Evolutionary conservation across 2,329 filamentous ascomycete species (phyloP).

Genomic region (Penicillium sp.): DNA sequence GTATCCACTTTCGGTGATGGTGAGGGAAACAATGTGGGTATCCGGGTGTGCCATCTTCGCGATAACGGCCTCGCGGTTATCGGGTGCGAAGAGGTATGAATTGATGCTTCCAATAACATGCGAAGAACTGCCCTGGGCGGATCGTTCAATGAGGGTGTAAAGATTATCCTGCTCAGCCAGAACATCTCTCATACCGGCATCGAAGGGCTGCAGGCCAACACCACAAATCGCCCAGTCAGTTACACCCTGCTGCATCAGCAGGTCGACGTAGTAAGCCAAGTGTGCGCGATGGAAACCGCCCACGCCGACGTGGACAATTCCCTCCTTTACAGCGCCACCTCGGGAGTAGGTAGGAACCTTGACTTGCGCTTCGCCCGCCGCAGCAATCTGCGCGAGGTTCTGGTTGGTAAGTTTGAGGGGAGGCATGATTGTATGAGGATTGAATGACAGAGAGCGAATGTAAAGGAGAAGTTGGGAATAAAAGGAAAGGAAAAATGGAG

Average conservation of each 20-base stretch:
- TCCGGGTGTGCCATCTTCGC: constrained; percentile 57
- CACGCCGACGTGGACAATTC: constrained; percentile 56
- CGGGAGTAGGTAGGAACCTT: constrained; percentile 49
- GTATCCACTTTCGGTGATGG: constrained; percentile 59
- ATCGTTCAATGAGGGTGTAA: constrained; percentile 58
- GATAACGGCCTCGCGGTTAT: constrained; percentile 53
- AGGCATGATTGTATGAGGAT: constrained; percentile 27
- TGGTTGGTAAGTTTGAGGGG: constrained; percentile 43
- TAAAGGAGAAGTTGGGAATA: constrained; percentile 1
- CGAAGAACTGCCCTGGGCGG: constrained; percentile 51
- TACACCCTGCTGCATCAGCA: constrained; percentile 48
- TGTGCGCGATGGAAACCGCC: constrained; percentile 58
- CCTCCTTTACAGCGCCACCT: constrained; percentile 49
- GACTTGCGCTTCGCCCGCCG: constrained; percentile 28
- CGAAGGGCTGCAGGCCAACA: constrained; percentile 53
- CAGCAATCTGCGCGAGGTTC: constrained; percentile 40
- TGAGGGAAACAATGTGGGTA: constrained; percentile 56
- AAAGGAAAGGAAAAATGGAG: neutral
- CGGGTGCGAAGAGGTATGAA: constrained; percentile 54
- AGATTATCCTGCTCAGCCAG: constrained; percentile 51
- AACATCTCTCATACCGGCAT: constrained; percentile 54
- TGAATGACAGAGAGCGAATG: constrained; percentile 1
- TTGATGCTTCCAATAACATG: constrained; percentile 55
- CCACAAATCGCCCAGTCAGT: constrained; percentile 54
- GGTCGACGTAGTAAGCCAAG: constrained; percentile 54